Percentiles rank a stretch among this genome's conserved stretches.
These are phyloP conservation scores for Clarireedia paspali DNA, from an alignment of 2,329 filamentous ascomycete species.

Conservation along the genomic window DNA sequence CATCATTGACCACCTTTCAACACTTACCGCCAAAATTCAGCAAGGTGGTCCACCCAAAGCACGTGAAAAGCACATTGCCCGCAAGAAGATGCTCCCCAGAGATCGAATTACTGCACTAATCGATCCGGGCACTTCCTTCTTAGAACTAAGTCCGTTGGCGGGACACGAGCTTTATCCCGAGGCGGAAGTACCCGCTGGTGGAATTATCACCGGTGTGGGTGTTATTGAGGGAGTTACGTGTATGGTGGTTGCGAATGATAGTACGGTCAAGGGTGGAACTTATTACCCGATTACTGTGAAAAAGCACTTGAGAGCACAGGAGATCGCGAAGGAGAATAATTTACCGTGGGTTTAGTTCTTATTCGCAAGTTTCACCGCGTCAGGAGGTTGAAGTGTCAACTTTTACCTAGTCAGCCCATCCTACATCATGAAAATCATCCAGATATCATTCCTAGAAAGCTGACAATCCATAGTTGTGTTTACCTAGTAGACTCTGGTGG, in stretches of 20 bases:
- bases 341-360: constrained; percentile 43
- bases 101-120: constrained; percentile 82
- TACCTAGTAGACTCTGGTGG: constrained; percentile 96
- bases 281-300: constrained; percentile 98
- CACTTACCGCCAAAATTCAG: constrained; percentile 63
- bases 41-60: constrained; percentile 76
- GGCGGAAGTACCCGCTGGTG: constrained; percentile 80
- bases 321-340: constrained; percentile 81
- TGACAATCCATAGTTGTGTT: constrained; percentile 54
- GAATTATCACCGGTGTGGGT: constrained; percentile 88
- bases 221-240: constrained; percentile 86
- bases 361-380: not conserved
- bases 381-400: not conserved
- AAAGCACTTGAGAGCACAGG: constrained; percentile 90
- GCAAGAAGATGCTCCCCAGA: constrained; percentile 90
- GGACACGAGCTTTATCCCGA: constrained; percentile 79
- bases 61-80: constrained; percentile 74
- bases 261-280: constrained; percentile 93
- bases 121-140: constrained; percentile 81
- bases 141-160: constrained; percentile 90
- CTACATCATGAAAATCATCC: too few relatives aligned
- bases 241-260: constrained; percentile 92
- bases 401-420: not conserved
- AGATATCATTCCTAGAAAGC: not conserved
- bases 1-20: constrained; percentile 59